phyloP scores from a whole-genome alignment of 345 rosid genomes.

The Rhodamnia rubescens region DNA sequence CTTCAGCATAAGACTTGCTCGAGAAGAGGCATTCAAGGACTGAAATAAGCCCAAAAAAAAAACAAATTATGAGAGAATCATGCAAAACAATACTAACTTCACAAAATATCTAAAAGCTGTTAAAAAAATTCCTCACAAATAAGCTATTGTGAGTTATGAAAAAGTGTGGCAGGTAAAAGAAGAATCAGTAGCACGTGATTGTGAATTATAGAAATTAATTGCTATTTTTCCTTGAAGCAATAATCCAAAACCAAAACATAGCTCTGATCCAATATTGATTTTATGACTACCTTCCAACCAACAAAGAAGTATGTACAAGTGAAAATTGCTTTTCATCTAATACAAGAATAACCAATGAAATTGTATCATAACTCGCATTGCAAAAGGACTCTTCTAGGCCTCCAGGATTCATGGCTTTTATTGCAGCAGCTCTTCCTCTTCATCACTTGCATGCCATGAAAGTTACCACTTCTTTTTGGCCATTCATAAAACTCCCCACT shows the following conservation, averaged over 20 bases:
- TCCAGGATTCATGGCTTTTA: neutral
- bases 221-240: neutral
- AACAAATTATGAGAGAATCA: neutral
- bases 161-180: neutral
- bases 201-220: neutral
- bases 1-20: slow-evolving; percentile 86
- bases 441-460: neutral
- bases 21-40: slow-evolving; percentile 85
- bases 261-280: neutral
- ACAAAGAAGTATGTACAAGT: neutral
- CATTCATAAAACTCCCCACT: neutral
- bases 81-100: neutral
- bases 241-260: neutral
- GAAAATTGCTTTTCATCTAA: neutral
- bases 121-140: neutral
- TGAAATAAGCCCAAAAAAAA: slow-evolving; percentile 16
- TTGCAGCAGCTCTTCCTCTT: neutral
- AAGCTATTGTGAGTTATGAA: neutral
- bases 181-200: neutral
- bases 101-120: neutral
- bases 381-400: neutral
- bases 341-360: neutral
- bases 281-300: neutral
- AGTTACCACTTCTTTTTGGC: neutral
- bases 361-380: neutral